These are phyloP conservation scores for Cercospora zeina DNA, from an alignment of 2,329 filamentous ascomycete species.

Conservation along the genomic window DNA sequence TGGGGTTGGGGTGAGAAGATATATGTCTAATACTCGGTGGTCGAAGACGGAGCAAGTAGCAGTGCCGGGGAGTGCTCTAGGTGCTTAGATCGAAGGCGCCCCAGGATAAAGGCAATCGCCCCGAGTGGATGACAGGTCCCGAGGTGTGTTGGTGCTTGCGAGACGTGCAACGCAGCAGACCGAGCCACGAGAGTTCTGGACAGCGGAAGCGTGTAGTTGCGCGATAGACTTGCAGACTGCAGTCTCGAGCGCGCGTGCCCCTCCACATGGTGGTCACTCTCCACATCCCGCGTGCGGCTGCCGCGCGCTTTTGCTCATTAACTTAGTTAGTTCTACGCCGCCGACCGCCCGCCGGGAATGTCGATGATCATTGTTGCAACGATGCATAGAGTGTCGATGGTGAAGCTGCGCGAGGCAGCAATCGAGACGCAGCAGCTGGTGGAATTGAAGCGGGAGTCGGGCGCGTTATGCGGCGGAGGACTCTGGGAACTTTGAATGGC, in stretches of 20 bases:
- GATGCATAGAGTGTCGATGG: not conserved
- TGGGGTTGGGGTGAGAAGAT: slow-evolving; percentile 5
- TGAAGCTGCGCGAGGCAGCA: not conserved
- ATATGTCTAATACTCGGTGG: slow-evolving; percentile 16
- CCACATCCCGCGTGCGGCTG: slow-evolving; percentile 16
- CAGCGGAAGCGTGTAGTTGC: slow-evolving; percentile 4
- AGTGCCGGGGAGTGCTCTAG: slow-evolving; percentile 4
- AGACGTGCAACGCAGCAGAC: not conserved
- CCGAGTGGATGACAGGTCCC: slow-evolving; percentile 17
- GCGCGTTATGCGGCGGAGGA: slow-evolving; percentile 14
- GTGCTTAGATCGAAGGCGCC: slow-evolving; percentile 7
- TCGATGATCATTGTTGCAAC: not conserved
- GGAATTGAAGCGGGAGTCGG: slow-evolving; percentile 3
- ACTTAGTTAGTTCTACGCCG: not conserved
- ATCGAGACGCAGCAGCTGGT: not conserved
- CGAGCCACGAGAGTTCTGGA: slow-evolving; percentile 15
- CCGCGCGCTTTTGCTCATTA: not conserved
- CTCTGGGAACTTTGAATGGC: not conserved
- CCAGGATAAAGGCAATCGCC: not conserved
- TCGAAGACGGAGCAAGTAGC: not conserved
- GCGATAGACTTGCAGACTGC: slow-evolving; percentile 3
- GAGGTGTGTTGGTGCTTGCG: not conserved
- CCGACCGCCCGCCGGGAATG: not conserved
- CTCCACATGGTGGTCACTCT: slow-evolving; percentile 19
- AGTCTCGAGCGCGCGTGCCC: slow-evolving; percentile 10